phyloP scores from a whole-genome alignment of 768 basidiomycete genomes.

The Boletus tylopilopsis region DNA sequence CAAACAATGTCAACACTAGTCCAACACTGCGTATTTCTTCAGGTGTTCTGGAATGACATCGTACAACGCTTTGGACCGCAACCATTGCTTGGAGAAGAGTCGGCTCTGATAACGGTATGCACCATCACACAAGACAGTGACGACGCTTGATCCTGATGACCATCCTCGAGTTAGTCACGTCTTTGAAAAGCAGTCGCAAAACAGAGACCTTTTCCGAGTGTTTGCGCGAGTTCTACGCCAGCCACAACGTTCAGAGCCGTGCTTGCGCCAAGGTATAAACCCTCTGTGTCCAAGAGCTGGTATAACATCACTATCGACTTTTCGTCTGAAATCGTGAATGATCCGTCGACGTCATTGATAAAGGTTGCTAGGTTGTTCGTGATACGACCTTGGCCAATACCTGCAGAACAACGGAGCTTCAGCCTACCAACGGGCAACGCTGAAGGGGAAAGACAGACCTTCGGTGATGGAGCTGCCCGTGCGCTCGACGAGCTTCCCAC shows the following conservation, averaged over 20 bases:
- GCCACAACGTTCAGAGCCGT: conserved; percentile 94
- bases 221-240: conserved; percentile 81
- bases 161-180: not conserved
- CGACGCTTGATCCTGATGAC: conserved; percentile 68
- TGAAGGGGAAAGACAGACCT: conserved; percentile 43
- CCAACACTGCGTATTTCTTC: conserved; percentile 86
- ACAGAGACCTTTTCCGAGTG: conserved; percentile 71
- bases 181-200: not conserved
- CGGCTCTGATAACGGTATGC: conserved; percentile 97
- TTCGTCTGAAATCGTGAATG: conserved; percentile 82
- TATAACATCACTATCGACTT: conserved; percentile 94
- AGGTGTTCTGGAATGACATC: conserved; percentile 78
- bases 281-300: conserved; percentile 86
- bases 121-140: conserved; percentile 90
- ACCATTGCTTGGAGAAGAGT: conserved; percentile 92
- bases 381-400: conserved; percentile 95
- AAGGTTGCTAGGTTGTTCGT: conserved; percentile 88
- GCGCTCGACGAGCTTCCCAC: conserved; percentile 72
- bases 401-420: conserved; percentile 36
- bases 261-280: conserved; percentile 91
- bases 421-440: not conserved
- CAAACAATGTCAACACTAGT: conserved; percentile 38
- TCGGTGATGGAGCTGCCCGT: conserved; percentile 89
- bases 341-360: conserved; percentile 73
- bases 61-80: conserved; percentile 73